Evolutionary conservation across 371 early-diverging fungal genomes (phyloP).

Genomic region (Entomophthora muscae): DNA sequence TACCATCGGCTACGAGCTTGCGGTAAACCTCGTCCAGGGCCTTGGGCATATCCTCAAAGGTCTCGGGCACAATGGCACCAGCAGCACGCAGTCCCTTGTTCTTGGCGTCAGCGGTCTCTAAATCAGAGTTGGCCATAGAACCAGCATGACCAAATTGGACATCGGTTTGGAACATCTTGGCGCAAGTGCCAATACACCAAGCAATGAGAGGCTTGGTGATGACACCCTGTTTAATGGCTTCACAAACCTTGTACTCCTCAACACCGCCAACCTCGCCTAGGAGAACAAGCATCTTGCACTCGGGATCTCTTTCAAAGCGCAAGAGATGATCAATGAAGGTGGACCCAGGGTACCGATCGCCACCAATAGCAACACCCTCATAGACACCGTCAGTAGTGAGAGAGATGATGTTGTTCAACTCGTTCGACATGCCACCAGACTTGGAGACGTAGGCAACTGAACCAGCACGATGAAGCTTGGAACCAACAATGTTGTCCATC

Average conservation of each 20-base stretch:
- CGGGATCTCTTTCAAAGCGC: constrained; percentile 82
- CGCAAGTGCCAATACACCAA: constrained; percentile 98
- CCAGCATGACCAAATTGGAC: constrained; percentile 98
- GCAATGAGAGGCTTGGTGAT: constrained; percentile 96
- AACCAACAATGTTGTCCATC: constrained; percentile 98
- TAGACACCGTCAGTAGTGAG: constrained; percentile 93
- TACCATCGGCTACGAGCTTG: constrained; percentile 52
- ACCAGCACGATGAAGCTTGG: constrained; percentile 89
- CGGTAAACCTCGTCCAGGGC: constrained; percentile 57
- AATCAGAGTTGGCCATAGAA: constrained; percentile 85
- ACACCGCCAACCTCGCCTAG: constrained; percentile 97
- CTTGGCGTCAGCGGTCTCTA: constrained; percentile 94
- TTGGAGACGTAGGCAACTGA: constrained; percentile 95
- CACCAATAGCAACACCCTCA: constrained; percentile 97
- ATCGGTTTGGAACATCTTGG: constrained; percentile 94
- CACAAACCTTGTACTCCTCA: constrained; percentile 88
- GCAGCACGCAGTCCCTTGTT: constrained; percentile 74
- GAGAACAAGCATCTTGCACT: constrained; percentile 83
- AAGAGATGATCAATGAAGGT: constrained; percentile 95
- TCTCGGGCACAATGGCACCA: constrained; percentile 83
- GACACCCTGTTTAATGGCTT: constrained; percentile 69
- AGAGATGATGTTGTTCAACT: constrained; percentile 94
- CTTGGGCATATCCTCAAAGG: constrained; percentile 85
- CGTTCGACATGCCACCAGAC: constrained; percentile 98
- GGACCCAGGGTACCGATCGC: constrained; percentile 96